phyloP scores from a whole-genome alignment of 1,139 yeast species.

The Scheffersomyces stambukii region DNA sequence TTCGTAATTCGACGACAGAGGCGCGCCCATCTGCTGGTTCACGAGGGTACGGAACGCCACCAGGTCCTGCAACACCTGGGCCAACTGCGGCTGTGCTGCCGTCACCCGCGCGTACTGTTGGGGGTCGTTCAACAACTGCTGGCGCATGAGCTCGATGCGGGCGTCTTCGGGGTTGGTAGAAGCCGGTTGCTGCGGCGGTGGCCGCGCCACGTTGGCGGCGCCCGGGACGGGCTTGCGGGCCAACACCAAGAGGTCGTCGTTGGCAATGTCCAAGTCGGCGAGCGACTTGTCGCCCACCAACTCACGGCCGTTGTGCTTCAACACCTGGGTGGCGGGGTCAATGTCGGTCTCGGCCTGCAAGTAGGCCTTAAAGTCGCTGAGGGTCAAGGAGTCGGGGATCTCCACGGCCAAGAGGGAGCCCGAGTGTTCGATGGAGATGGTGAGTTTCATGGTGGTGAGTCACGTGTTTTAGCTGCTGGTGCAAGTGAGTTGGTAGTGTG shows the following conservation, averaged over 20 bases:
- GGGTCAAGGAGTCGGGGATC: slow-evolving; percentile 57
- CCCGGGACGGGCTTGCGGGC: slow-evolving; percentile 12
- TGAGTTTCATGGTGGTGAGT: slow-evolving; percentile 27
- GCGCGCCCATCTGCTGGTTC: slow-evolving; percentile 20
- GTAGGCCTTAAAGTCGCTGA: slow-evolving; percentile 72
- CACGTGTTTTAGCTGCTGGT: too few relatives aligned
- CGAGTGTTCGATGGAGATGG: slow-evolving; percentile 28
- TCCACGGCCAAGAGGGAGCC: slow-evolving; percentile 44
- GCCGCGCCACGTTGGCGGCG: too few relatives aligned
- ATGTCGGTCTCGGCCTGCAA: slow-evolving; percentile 70
- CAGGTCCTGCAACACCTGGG: slow-evolving; percentile 47
- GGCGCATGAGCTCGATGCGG: slow-evolving; percentile 50
- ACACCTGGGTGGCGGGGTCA: slow-evolving; percentile 40
- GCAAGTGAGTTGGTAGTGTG: too few relatives aligned
- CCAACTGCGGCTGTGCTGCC: slow-evolving; percentile 39
- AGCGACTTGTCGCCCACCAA: slow-evolving; percentile 38
- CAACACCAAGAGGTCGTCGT: slow-evolving; percentile 56
- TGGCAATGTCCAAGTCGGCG: slow-evolving; percentile 41
- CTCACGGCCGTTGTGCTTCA: slow-evolving; percentile 44
- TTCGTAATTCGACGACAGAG: slow-evolving; percentile 22
- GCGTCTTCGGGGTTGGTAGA: slow-evolving; percentile 15
- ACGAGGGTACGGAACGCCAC: slow-evolving; percentile 47
- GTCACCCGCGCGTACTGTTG: slow-evolving; percentile 29
- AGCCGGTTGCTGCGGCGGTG: slow-evolving; percentile 3
- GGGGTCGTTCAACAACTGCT: slow-evolving; percentile 41